phyloP scores from a whole-genome alignment of 768 basidiomycete genomes.

The Chalciporus sphaerocephalus region DNA sequence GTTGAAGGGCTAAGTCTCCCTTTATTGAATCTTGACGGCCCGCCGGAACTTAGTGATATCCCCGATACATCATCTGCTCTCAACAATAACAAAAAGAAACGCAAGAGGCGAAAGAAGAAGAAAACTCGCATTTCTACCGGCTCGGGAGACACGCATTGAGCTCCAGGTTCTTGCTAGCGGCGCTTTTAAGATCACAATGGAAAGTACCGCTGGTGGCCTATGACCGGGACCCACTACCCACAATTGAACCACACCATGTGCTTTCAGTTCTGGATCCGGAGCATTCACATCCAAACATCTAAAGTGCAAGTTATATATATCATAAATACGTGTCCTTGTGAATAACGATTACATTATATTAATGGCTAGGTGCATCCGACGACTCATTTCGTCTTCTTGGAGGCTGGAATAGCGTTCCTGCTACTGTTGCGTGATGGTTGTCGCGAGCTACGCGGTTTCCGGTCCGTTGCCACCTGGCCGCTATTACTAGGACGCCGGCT shows the following conservation, averaged over 20 bases:
- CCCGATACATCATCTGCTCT: constrained; percentile 13
- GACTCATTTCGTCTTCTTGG: constrained; percentile 7
- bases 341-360: constrained; percentile 16
- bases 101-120: constrained; percentile 51
- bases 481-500: constrained; percentile 20
- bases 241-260: not conserved
- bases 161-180: constrained; percentile 1
- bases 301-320: constrained; percentile 6
- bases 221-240: not conserved
- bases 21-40: constrained; percentile 54
- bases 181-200: not conserved
- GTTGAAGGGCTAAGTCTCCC: constrained; percentile 29
- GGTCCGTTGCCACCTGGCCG: constrained; percentile 6
- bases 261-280: not conserved
- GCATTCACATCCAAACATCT: not conserved
- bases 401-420: constrained; percentile 2
- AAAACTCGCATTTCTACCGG: constrained; percentile 34
- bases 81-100: constrained; percentile 47
- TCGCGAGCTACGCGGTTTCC: constrained; percentile 14
- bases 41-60: constrained; percentile 29
- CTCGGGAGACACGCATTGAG: constrained; percentile 17
- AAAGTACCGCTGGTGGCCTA: constrained; percentile 1
- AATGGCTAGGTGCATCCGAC: not conserved
- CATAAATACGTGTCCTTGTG: constrained; percentile 20
- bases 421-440: constrained; percentile 18